These are phyloP conservation scores for Basipetospora chlamydospora DNA, from an alignment of 2,329 filamentous ascomycete genomes.

Conservation along the genomic window DNA sequence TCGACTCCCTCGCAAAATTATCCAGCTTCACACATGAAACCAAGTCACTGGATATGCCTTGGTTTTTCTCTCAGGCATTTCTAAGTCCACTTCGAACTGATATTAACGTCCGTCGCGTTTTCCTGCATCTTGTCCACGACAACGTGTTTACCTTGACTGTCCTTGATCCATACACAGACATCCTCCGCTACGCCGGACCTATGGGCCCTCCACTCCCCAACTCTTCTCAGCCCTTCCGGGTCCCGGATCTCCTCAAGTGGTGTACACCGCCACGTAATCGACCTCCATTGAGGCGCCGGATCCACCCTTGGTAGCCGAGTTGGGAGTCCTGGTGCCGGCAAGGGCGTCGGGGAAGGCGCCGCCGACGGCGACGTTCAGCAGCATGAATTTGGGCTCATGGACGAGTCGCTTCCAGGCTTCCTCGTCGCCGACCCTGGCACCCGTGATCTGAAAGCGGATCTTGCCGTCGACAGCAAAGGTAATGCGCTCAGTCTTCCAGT, in stretches of 20 bases:
- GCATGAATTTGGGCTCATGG: constrained; percentile 17
- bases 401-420: constrained; percentile 18
- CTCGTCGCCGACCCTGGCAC: constrained; percentile 13
- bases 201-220: too few species aligned
- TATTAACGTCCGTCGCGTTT: too few species aligned
- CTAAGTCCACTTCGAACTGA: too few species aligned
- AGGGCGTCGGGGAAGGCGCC: constrained; percentile 21
- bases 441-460: constrained; percentile 13
- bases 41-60: too few species aligned
- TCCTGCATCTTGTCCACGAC: too few species aligned
- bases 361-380: constrained; percentile 25
- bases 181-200: too few species aligned
- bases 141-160: too few species aligned
- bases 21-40: too few species aligned
- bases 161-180: too few species aligned
- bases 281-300: constrained; percentile 20
- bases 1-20: too few species aligned
- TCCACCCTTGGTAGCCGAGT: constrained; percentile 17
- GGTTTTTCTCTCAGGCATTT: too few species aligned
- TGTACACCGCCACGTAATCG: constrained; percentile 23
- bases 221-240: too few species aligned
- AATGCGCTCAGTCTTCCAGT: constrained; percentile 18
- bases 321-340: constrained; percentile 19
- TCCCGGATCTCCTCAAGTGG: neutral
- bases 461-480: constrained; percentile 20